Evolutionary conservation across 441 rosid genomes (phyloP).

Genomic region (Biscutella laevigata): DNA sequence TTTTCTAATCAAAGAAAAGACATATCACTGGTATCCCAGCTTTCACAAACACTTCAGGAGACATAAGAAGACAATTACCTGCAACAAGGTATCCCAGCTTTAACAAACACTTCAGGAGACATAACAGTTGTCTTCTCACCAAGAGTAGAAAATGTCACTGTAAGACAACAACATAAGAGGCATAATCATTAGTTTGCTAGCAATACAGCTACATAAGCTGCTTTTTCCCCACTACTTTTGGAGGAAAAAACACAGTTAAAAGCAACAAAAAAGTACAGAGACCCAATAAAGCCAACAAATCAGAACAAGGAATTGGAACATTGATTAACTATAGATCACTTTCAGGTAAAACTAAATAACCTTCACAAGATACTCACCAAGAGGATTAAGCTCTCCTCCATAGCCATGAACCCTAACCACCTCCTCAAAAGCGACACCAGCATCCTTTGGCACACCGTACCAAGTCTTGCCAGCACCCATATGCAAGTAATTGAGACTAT

Average conservation of each 20-base stretch:
- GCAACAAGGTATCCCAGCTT: constrained; percentile 96
- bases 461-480: constrained; percentile 95
- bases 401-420: constrained; percentile 93
- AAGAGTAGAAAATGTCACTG: too few species aligned
- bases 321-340: too few species aligned
- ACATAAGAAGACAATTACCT: constrained; percentile 40
- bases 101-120: constrained; percentile 90
- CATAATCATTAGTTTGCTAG: constrained; percentile 16
- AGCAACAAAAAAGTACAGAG: constrained; percentile 20
- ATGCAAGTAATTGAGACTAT: constrained; percentile 96
- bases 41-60: too few species aligned
- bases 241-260: not conserved
- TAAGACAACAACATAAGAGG: constrained; percentile 10
- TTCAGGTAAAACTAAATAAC: too few species aligned
- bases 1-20: not conserved
- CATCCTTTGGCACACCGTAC: constrained; percentile 94
- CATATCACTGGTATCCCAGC: too few species aligned
- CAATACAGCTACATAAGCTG: not conserved
- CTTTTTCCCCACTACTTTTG: not conserved
- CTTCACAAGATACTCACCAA: too few species aligned
- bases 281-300: too few species aligned
- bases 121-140: constrained; percentile 98
- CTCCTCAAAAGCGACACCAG: constrained; percentile 89
- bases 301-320: too few species aligned
- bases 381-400: constrained; percentile 92